Percentiles rank a stretch among this genome's conserved stretches.
phyloP scores from a whole-genome alignment of 2,329 filamentous ascomycete species.

The Penicillium sp. region DNA sequence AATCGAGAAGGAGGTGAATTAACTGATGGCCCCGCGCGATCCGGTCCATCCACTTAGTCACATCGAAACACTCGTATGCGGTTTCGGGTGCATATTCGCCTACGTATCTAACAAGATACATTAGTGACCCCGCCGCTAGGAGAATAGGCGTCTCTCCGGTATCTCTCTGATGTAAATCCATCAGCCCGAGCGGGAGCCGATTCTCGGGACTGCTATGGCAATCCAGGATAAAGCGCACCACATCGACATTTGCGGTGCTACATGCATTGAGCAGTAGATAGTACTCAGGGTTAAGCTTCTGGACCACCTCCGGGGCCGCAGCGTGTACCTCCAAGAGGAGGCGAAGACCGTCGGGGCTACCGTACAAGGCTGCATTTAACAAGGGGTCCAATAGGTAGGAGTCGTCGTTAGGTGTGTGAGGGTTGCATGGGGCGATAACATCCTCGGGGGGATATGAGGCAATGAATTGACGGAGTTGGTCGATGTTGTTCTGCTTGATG shows the following conservation, averaged over 20 bases:
- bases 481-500: no score
- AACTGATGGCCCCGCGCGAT: not conserved
- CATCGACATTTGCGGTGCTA: not conserved
- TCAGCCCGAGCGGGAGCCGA: not conserved
- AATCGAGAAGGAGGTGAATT: not conserved
- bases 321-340: not conserved
- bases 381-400: no score
- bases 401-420: no score
- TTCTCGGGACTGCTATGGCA: not conserved
- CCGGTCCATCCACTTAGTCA: not conserved
- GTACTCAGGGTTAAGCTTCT: not conserved
- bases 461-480: no score
- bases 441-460: no score
- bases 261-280: not conserved
- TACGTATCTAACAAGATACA: no score
- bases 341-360: slow-evolving; percentile 4
- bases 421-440: no score
- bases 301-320: not conserved
- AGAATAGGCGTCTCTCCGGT: not conserved
- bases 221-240: not conserved
- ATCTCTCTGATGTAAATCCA: not conserved
- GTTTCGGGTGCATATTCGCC: not conserved
- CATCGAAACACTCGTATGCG: not conserved
- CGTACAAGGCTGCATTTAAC: no score
- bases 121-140: not conserved